Evolutionary conservation across 768 basidiomycete species (phyloP), one percentile per base, ranked within the genome.

Genomic region (Collybiopsis confluens): DNA sequence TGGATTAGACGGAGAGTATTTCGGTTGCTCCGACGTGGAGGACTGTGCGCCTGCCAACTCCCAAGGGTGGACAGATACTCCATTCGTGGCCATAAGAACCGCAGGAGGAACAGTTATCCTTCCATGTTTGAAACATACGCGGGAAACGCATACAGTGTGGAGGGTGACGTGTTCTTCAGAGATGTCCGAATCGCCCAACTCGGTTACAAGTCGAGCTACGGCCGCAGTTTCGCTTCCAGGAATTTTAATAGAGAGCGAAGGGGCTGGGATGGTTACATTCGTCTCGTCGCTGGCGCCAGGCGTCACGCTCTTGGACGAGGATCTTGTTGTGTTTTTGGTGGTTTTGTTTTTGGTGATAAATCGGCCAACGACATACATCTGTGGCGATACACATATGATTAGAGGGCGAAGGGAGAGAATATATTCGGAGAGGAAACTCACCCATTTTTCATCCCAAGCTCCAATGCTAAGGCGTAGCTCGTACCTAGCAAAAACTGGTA

Each of bases 91-190:
- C 30, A 89, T 65, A 10, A 78, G 77, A 56, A 91, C 54, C 2
- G 74, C 73, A 11, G 89, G 89, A 1, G 88, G 88, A 51, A 89
- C 75, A 18, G 86, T 90, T 56, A 90, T 84, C 1, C 88, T 78
- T 0, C 82, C 83, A 21, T 76, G 62, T 64, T 90, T 91, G 76
- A 82, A 88, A 62, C 85, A 88, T 21, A 80, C 53, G 50, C 80
- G 81, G 24, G 82, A 82, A 53, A 91, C 68, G 45, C 78, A 73
- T 56, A 90, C 63, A 55, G 86, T 86, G 64, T 90, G 80, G 4
- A 87, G 64, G 28, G 70, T 69, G 13, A 27, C 37, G 5, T 36
- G 35, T 26, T 41, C 37, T 21, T 52, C 37, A 1, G 78, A 76
- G 43, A 81, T 85, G 56, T 86, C 85, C 0, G 71, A 67, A 59